Evolutionary conservation across 495 filamentous ascomycete species (phyloP).

Genomic region (Lepidopterella palustris): DNA sequence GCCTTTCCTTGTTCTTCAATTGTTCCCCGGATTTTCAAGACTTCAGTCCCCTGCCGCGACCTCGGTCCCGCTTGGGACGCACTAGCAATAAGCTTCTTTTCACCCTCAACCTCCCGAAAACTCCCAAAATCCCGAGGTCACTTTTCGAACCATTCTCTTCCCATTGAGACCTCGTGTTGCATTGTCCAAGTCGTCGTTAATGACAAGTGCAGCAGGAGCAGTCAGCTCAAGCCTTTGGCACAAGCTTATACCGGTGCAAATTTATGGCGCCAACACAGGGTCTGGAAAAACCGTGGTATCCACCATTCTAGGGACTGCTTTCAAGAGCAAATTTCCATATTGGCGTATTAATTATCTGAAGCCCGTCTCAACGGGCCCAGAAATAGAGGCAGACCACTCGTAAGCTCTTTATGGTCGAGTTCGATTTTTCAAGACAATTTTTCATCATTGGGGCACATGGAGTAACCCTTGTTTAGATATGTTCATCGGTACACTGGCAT

Average conservation of each 20-base stretch:
- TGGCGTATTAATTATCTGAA: conserved; percentile 60
- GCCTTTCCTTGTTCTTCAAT: neutral
- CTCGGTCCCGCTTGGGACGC: neutral
- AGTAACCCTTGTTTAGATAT: conserved; percentile 43
- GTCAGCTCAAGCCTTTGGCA: conserved; percentile 51
- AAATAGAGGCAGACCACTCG: conserved; percentile 60
- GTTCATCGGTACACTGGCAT: conserved; percentile 50
- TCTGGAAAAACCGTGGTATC: conserved; percentile 75
- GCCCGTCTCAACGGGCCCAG: conserved; percentile 66
- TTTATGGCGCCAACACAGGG: conserved; percentile 75
- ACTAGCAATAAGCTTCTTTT: neutral
- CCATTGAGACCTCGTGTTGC: conserved; percentile 15
- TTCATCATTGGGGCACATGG: neutral
- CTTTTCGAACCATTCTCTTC: conserved; percentile 2
- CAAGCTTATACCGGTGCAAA: conserved; percentile 56
- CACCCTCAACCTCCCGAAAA: too few species aligned
- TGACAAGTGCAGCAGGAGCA: too few species aligned
- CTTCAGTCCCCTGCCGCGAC: neutral
- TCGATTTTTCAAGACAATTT: neutral
- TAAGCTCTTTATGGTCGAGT: conserved; percentile 34
- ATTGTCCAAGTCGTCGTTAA: neutral
- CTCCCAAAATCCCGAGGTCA: too few species aligned
- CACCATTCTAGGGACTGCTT: conserved; percentile 59
- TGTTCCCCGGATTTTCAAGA: neutral
- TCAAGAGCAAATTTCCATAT: conserved; percentile 35